Conservation (phyloP, 2,329 filamentous ascomycete genomes). For the Fusarium sp. region DNA sequence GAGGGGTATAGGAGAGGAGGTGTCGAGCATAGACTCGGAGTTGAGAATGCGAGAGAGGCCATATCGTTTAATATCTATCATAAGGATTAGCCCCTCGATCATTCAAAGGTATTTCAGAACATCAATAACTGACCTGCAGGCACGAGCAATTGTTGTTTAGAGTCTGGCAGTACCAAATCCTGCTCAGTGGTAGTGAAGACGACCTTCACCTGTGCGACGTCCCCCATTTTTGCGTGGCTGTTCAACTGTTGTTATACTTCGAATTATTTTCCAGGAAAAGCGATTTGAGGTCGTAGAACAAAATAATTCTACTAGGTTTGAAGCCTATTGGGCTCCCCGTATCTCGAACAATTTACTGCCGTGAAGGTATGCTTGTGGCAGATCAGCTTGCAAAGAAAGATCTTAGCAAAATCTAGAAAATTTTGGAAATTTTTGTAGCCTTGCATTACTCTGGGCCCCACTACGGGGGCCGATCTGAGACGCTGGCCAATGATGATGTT, state of each 20-base stretch:
- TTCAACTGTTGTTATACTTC: neutral
- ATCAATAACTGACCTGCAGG: conserved; percentile 58
- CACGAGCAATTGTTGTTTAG: conserved; percentile 68
- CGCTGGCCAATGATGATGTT: neutral
- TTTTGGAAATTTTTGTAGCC: conserved; percentile 40
- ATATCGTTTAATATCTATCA: conserved; percentile 72
- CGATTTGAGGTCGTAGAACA: neutral
- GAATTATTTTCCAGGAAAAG: neutral
- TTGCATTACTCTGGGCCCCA: conserved; percentile 31
- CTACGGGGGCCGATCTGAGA: conserved; percentile 26
- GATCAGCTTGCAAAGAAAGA: conserved; percentile 28
- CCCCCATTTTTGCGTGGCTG: conserved; percentile 45
- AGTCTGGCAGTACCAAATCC: conserved; percentile 69
- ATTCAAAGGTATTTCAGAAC: neutral
- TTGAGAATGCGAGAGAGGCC: conserved; percentile 75
- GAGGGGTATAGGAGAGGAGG: conserved; percentile 74
- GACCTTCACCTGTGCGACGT: conserved; percentile 68
- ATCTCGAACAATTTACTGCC: conserved; percentile 21
- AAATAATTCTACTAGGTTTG: neutral
- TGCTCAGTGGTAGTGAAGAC: conserved; percentile 71
- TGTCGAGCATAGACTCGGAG: conserved; percentile 75
- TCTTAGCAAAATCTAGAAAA: conserved; percentile 36
- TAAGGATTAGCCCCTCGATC: neutral
- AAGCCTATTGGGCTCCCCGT: conserved; percentile 19
- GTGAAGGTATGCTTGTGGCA: conserved; percentile 2